Base-by-base conservation (phyloP, 495 filamentous ascomycete genomes). In the Hypoxylon fuscum region DNA sequence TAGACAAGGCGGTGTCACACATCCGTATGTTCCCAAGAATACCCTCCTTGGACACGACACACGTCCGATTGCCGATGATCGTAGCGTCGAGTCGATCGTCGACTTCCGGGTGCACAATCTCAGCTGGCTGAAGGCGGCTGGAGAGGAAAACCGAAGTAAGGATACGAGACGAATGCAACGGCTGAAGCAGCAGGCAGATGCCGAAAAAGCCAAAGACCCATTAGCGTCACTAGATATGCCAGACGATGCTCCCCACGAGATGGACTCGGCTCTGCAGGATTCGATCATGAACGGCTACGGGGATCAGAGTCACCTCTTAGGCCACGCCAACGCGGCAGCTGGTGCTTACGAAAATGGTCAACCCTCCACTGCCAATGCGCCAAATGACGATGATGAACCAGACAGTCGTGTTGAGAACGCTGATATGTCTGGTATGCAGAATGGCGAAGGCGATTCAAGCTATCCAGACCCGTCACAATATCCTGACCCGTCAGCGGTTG, bases 1-100 rank as follows among this genome's bases (percentile, higher is more conserved):
- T 72, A 86, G 90, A 20, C 77, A 74, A 35, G 58, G 62, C 12
- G 70, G 70, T 0, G 67, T 66, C 34, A 75, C 69, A 20, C 68
- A 53, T 9, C 93, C 93, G 0, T 95, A 94, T 62, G 82, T 90
- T 62, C 95, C 94, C 0, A 91, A 87, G 62, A 89, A 86, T 52
- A 96, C 91, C 1, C 77, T 93, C 2, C 84, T 97, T 10, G 95
- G 94, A 0, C 90, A 96, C 69, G 92, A 97, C 52, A 98, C 95
- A 1, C 88, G 83, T 40, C 89, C 88, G 31, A 85, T 97, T 25
- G 92, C 93, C 12, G 95, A 98, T 72, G 87, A 88, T 43, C 86
- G 95, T 42, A 96, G 92, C 70, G 85, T 94, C 10, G 93, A 98
- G 68, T 85, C 85, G 34, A 78, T 97, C 11, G 90, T 97, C 8